A percentile compares a stretch with the other conserved stretches of the same genome.
These are phyloP conservation scores for Lasiodiplodia citricola DNA, from an alignment of 2,329 filamentous ascomycete genomes.

Conservation along the genomic window DNA sequence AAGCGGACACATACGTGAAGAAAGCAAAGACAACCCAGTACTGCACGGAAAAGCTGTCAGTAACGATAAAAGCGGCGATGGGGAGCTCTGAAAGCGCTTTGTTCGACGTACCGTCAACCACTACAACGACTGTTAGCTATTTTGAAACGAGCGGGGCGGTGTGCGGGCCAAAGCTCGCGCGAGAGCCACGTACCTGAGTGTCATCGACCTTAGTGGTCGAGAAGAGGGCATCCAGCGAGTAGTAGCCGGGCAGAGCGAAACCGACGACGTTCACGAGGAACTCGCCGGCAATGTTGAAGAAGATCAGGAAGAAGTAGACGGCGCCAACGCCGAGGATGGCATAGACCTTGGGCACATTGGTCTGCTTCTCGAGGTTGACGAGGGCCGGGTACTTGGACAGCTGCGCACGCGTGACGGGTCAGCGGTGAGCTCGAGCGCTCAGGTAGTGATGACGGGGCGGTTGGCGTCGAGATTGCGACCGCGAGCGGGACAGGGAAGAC, in stretches of 20 bases:
- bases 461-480: constrained; percentile 22
- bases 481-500: constrained; percentile 1
- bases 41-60: constrained; percentile 42
- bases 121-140: constrained; percentile 53
- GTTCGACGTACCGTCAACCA: constrained; percentile 62
- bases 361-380: constrained; percentile 85
- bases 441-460: neutral
- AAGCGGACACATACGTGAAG: constrained; percentile 64
- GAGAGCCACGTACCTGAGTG: constrained; percentile 69
- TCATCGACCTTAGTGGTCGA: constrained; percentile 74
- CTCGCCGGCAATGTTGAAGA: constrained; percentile 90
- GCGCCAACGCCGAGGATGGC: constrained; percentile 75
- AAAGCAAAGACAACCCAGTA: constrained; percentile 89
- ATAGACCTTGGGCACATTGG: constrained; percentile 83
- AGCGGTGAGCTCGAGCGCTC: constrained; percentile 15
- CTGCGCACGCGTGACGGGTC: constrained; percentile 50
- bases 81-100: constrained; percentile 6
- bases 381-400: constrained; percentile 84
- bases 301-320: constrained; percentile 88
- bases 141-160: neutral
- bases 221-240: constrained; percentile 80
- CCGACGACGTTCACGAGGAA: constrained; percentile 86
- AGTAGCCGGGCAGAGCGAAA: constrained; percentile 83
- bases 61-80: neutral
- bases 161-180: neutral